phyloP scores from a whole-genome alignment of 495 filamentous ascomycete genomes.

The Amniculicola lignicola region DNA sequence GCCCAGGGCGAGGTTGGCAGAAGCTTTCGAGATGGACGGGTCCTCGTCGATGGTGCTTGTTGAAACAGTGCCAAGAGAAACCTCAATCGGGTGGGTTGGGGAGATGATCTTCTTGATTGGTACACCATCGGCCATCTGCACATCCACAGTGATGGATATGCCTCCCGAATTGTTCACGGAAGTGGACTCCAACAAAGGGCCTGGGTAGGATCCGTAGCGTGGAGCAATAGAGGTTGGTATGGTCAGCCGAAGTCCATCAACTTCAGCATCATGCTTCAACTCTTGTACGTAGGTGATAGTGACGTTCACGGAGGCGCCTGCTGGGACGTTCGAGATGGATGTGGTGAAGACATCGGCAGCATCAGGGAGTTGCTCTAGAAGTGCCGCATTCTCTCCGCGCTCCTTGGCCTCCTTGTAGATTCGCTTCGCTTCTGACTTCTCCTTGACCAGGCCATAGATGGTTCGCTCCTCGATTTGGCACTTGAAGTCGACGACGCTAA shows the following conservation, averaged over 20 bases:
- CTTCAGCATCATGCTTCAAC: conserved; percentile 62
- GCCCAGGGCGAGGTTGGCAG: conserved; percentile 55
- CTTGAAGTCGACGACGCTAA: conserved; percentile 60
- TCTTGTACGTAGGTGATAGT: conserved; percentile 64
- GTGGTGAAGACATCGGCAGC: conserved; percentile 63
- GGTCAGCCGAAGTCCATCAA: conserved; percentile 63
- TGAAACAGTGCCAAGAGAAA: conserved; percentile 59
- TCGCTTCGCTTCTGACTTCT: conserved; percentile 54
- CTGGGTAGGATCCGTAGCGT: conserved; percentile 57
- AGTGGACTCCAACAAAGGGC: conserved; percentile 28
- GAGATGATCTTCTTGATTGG: conserved; percentile 60
- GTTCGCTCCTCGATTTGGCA: conserved; percentile 51
- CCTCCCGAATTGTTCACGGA: conserved; percentile 38
- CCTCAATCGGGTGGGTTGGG: conserved; percentile 62
- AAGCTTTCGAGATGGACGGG: conserved; percentile 54
- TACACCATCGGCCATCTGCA: conserved; percentile 52
- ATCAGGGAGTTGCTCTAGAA: conserved; percentile 56
- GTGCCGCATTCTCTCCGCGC: conserved; percentile 57
- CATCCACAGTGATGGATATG: conserved; percentile 57
- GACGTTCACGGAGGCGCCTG: conserved; percentile 50
- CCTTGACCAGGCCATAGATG: conserved; percentile 61
- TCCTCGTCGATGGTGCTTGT: conserved; percentile 39
- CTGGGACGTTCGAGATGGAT: conserved; percentile 60
- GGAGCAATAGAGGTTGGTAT: conserved; percentile 64
- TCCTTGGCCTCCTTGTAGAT: conserved; percentile 56